phyloP scores from a whole-genome alignment of 352 stramenopile species.

The Globisporangium emineosum region DNA sequence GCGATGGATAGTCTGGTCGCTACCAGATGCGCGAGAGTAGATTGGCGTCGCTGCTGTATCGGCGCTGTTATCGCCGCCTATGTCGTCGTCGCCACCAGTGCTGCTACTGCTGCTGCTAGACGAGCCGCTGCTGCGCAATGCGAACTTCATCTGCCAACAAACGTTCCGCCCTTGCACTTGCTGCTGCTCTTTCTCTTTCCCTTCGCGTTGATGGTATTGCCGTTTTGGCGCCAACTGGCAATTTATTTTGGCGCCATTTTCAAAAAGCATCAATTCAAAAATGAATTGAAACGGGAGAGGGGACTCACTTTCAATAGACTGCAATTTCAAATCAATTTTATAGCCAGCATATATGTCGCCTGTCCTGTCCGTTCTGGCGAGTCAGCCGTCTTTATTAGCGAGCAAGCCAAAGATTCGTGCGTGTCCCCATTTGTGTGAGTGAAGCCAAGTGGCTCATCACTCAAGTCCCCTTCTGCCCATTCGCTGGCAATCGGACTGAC shows the following conservation, averaged over 20 bases:
- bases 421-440: background rate
- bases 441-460: constrained; percentile 7
- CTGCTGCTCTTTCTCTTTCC: constrained; percentile 6
- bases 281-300: constrained; percentile 11
- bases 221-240: constrained; percentile 2
- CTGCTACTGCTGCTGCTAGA: background rate
- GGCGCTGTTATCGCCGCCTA: background rate
- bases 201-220: background rate
- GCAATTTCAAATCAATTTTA: too few relatives aligned
- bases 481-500: background rate
- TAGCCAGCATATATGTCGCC: constrained; percentile 2
- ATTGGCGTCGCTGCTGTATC: background rate
- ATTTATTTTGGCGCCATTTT: constrained; percentile 5
- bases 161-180: background rate
- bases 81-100: too few relatives aligned
- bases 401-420: constrained; percentile 8
- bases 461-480: background rate
- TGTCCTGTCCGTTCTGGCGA: constrained; percentile 2
- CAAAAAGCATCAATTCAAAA: constrained; percentile 13
- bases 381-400: background rate
- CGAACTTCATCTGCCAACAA: constrained; percentile 1
- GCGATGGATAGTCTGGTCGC: background rate
- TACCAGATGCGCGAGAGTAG: background rate
- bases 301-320: background rate
- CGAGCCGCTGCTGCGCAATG: background rate